A percentile compares a stretch with the other conserved stretches of the same genome.
Evolutionary conservation across 768 basidiomycete genomes (phyloP).

Genomic region (Psilocybe cyanescens): DNA sequence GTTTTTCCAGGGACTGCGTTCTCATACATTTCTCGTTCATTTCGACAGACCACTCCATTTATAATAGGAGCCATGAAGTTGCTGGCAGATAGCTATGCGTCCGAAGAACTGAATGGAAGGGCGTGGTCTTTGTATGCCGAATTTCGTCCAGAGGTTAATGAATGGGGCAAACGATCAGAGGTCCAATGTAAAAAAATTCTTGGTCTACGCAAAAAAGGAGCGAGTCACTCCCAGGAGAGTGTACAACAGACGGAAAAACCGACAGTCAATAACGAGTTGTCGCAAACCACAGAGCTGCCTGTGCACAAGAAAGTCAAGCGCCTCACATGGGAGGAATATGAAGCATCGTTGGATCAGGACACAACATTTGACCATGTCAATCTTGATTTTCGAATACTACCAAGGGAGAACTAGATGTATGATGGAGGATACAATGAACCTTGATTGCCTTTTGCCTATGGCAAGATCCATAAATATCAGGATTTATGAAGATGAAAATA

Average conservation of each 20-base stretch:
- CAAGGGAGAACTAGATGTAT: background rate
- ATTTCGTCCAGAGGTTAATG: slow-evolving; percentile 81
- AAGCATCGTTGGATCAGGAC: slow-evolving; percentile 52
- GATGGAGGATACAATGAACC: background rate
- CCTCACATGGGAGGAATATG: slow-evolving; percentile 54
- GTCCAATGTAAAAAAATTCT: slow-evolving; percentile 74
- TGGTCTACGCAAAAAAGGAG: slow-evolving; percentile 45
- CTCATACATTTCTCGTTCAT: slow-evolving; percentile 78
- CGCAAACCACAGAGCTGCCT: background rate
- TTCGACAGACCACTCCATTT: slow-evolving; percentile 79
- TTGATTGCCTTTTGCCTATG: background rate
- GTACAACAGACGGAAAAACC: background rate
- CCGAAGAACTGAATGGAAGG: slow-evolving; percentile 59
- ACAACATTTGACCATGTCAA: slow-evolving; percentile 48
- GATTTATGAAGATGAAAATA: background rate
- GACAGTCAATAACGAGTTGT: background rate
- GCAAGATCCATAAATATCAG: slow-evolving; percentile 4
- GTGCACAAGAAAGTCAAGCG: slow-evolving; percentile 41
- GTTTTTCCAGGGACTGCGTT: slow-evolving; percentile 77
- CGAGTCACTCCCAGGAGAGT: background rate
- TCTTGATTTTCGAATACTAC: slow-evolving; percentile 30
- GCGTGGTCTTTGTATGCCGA: slow-evolving; percentile 86
- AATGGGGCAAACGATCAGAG: slow-evolving; percentile 86
- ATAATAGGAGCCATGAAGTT: slow-evolving; percentile 79
- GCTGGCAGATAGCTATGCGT: slow-evolving; percentile 61